These are phyloP conservation scores for Colletotrichum destructivum DNA, from an alignment of 2,329 filamentous ascomycete genomes.

Conservation along the genomic window DNA sequence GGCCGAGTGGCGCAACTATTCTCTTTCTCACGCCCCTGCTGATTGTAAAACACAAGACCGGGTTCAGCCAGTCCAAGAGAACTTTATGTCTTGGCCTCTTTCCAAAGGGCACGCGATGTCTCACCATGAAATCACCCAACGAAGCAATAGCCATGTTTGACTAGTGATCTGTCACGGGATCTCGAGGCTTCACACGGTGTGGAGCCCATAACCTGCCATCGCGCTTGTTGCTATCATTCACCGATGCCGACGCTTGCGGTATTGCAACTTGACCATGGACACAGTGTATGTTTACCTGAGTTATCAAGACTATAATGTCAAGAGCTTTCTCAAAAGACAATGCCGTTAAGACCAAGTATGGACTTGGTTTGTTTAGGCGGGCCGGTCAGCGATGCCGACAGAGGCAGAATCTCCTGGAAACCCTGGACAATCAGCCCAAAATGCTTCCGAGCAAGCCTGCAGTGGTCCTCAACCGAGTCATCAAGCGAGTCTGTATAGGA, in stretches of 20 bases:
- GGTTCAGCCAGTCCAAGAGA: slow-evolving; percentile 10
- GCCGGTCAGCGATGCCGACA: neutral
- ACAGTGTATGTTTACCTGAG: too few species aligned
- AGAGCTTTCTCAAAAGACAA: too few species aligned
- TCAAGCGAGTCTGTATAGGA: too few species aligned
- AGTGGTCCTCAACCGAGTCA: neutral
- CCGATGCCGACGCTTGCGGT: slow-evolving; percentile 7
- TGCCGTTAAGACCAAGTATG: too few species aligned
- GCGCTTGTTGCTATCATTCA: neutral
- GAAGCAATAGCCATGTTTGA: slow-evolving; percentile 23
- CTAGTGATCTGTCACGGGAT: slow-evolving; percentile 34
- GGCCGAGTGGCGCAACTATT: slow-evolving; percentile 14
- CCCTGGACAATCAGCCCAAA: neutral
- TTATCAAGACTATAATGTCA: too few species aligned
- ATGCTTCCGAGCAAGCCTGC: neutral
- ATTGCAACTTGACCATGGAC: neutral
- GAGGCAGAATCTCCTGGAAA: neutral
- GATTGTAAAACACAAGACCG: slow-evolving; percentile 14
- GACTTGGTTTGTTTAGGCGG: neutral
- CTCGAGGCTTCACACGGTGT: slow-evolving; percentile 21
- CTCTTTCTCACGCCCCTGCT: neutral
- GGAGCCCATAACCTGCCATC: slow-evolving; percentile 9
- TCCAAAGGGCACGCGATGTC: slow-evolving; percentile 11
- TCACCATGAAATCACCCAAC: slow-evolving; percentile 3
- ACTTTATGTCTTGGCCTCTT: neutral